Evolutionary conservation across 805 yeast species (phyloP).

Genomic region (Suhomyces pyralidae): DNA sequence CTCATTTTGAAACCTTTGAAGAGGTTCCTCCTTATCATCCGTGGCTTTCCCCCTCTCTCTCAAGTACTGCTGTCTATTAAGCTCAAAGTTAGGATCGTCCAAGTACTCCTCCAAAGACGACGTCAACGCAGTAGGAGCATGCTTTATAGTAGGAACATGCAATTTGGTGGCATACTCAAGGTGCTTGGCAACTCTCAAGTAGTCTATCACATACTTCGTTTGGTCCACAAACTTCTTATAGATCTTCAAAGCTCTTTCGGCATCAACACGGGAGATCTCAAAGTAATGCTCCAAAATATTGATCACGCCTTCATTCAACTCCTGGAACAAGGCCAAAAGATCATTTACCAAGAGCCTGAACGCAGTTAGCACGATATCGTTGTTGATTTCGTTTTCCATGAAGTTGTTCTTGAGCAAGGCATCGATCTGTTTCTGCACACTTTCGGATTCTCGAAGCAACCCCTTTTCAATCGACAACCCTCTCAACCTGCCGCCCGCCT

Average conservation of each 20-base stretch:
- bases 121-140: slow-evolving; percentile 93
- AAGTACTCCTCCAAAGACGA: slow-evolving; percentile 84
- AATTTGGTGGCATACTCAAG: slow-evolving; percentile 82
- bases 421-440: slow-evolving; percentile 79
- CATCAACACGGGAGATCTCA: slow-evolving; percentile 84
- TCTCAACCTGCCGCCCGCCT: slow-evolving; percentile 60
- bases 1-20: background rate
- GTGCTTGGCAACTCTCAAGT: slow-evolving; percentile 84
- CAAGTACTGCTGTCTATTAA: slow-evolving; percentile 72
- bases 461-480: slow-evolving; percentile 71
- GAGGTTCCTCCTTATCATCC: background rate
- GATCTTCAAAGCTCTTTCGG: slow-evolving; percentile 78
- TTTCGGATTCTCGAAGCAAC: slow-evolving; percentile 76
- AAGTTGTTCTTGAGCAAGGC: slow-evolving; percentile 72
- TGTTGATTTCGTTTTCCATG: slow-evolving; percentile 74
- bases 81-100: slow-evolving; percentile 80
- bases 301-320: slow-evolving; percentile 92
- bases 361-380: slow-evolving; percentile 79
- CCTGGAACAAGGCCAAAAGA: slow-evolving; percentile 79
- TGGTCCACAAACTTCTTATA: slow-evolving; percentile 83
- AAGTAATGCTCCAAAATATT: slow-evolving; percentile 91
- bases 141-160: slow-evolving; percentile 93
- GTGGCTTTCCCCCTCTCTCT: slow-evolving; percentile 56
- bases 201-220: slow-evolving; percentile 84
- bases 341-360: slow-evolving; percentile 90